Evolutionary conservation across 2,329 filamentous ascomycete genomes (phyloP), one percentile per base, ranked within the genome.

Genomic region (Trichoderma aggressivum): DNA sequence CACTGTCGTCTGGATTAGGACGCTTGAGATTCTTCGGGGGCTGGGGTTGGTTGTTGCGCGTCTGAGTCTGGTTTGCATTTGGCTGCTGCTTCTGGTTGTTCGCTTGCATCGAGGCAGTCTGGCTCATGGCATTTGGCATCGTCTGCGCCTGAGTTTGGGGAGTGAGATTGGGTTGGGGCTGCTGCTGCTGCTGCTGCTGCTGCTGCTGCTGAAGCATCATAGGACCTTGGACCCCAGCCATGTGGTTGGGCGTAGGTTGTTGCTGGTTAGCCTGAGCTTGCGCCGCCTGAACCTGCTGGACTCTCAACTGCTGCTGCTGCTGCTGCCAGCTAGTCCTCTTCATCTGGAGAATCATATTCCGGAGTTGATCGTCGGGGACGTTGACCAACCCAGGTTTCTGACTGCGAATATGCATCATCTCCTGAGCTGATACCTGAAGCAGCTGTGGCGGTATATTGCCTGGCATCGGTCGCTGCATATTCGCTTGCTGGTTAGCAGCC

Each of bases 161-260:
- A 7, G 77, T 72, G 66, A 79, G 78, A 59, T 73, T 77, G 75
- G 74, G 75, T 73, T 89, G 87, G 59, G 83, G 84, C 59, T 83
- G 84, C 71, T 87, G 86, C 72, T 88, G 87, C n/a, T n/a, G n/a
- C n/a, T n/a, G n/a, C n/a, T n/a, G n/a, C n/a, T n/a, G n/a, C n/a
- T n/a, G 84, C 59, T 83, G 84, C 71, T 87, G 86, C 72, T 88
- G 87, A 10, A 83, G 80, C 71, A 87, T 85, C 73, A 87, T 86
- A 70, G 86, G 86, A 3, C 82, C 82, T 73, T 84, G 86, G 63
- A 85, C 85, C 3, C 80, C 78, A 32, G 84, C 7, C 77, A 86
- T 82, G 28, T 82, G 82, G 30, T 79, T 80, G 72, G 82, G 79
- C 5, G 77, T 78, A 43, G 79, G 78, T 56, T 80, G 78, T 64